Conservation (phyloP, 164 flowering plant species). For the Chimonanthus salicifolius region DNA sequence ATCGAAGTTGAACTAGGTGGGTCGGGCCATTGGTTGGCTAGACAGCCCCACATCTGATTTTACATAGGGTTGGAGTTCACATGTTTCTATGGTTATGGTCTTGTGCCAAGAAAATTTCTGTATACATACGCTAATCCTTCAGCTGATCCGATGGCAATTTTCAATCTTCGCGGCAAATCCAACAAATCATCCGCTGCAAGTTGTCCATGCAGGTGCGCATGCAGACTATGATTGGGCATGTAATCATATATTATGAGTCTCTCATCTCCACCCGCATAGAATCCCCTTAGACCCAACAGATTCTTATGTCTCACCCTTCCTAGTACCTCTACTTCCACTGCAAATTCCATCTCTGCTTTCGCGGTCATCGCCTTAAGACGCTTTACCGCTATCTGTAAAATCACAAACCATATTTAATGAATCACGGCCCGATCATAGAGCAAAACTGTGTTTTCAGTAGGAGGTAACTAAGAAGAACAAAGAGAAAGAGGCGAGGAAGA, state of each 20-base stretch:
- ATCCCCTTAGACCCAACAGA: constrained; percentile 58
- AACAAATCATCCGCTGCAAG: constrained; percentile 41
- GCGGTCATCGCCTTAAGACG: constrained; percentile 53
- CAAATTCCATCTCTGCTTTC: constrained; percentile 83
- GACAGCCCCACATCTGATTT: too few relatives aligned
- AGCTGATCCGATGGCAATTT: constrained; percentile 54
- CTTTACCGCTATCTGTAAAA: constrained; percentile 61
- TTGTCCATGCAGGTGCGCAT: constrained; percentile 61
- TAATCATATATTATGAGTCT: constrained; percentile 71
- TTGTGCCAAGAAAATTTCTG: background rate
- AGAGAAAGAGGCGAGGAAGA: background rate
- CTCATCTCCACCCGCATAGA: constrained; percentile 65
- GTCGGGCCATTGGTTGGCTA: too few relatives aligned
- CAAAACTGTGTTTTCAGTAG: too few relatives aligned
- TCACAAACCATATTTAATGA: background rate
- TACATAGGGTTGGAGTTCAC: too few relatives aligned
- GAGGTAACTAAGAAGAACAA: background rate
- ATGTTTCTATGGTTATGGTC: too few relatives aligned
- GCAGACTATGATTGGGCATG: constrained; percentile 74
- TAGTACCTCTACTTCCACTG: constrained; percentile 71
- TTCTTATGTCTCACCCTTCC: constrained; percentile 76
- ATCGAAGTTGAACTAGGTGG: too few relatives aligned
- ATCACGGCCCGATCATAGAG: background rate
- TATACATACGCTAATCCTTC: constrained; percentile 73
- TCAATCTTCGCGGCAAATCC: constrained; percentile 56